Evolutionary conservation across 108 stramenopile species (phyloP).

Genomic region (Phaeodactylum tricornutum): DNA sequence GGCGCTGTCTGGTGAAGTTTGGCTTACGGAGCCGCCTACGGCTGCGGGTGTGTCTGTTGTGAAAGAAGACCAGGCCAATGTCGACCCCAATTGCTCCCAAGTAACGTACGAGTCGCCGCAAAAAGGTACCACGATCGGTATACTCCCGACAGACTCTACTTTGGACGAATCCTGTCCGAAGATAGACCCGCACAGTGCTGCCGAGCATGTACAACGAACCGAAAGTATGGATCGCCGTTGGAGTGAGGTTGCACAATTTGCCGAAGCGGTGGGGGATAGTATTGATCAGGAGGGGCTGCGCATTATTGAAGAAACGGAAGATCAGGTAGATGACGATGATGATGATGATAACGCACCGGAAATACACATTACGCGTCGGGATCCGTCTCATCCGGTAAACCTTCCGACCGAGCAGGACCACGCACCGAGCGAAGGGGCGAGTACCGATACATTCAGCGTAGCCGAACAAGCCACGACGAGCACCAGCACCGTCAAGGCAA

Average conservation of each 20-base stretch:
- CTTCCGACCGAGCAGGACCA: background rate
- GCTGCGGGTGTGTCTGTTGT: background rate
- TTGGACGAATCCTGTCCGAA: background rate
- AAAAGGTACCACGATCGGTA: background rate
- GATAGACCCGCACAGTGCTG: background rate
- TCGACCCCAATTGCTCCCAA: background rate
- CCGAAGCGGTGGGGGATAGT: conserved; percentile 63
- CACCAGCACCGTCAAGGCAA: no score
- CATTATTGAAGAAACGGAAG: conserved; percentile 50
- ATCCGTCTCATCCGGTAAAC: background rate
- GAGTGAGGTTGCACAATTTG: conserved; percentile 63
- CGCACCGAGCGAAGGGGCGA: no score
- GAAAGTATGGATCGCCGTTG: conserved; percentile 37
- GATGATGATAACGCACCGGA: conserved; percentile 9
- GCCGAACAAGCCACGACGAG: no score
- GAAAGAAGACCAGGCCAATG: background rate
- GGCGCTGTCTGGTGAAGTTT: no score
- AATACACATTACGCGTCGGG: background rate
- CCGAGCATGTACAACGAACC: conserved; percentile 1
- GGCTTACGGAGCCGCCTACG: no score
- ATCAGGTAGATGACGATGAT: conserved; percentile 25
- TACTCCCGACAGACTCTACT: background rate
- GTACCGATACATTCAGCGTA: no score
- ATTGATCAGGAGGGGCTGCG: conserved; percentile 20
- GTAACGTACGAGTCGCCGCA: background rate